These are phyloP conservation scores for Pseudoneurospora amorphoporcata DNA, from an alignment of 495 filamentous ascomycete species.

Conservation along the genomic window DNA sequence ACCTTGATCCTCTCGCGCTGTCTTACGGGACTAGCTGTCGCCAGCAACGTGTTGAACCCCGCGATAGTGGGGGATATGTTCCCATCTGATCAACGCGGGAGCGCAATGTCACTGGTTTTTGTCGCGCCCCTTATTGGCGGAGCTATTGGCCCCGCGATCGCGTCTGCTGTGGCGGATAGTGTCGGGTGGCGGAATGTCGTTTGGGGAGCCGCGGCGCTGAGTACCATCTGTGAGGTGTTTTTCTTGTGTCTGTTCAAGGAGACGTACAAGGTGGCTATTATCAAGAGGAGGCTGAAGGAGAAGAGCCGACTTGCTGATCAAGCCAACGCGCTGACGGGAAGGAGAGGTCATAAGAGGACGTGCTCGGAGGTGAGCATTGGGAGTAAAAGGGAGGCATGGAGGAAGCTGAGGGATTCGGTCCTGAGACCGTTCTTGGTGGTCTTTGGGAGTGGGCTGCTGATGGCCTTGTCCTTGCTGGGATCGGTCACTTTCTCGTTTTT, in stretches of 20 bases:
- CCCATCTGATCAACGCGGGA: constrained; percentile 36
- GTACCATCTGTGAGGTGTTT: constrained; percentile 34
- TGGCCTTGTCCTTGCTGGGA: constrained; percentile 39
- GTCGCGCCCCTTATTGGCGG: constrained; percentile 39
- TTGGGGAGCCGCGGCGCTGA: constrained; percentile 42
- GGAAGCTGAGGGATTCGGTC: constrained; percentile 31
- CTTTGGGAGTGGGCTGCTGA: constrained; percentile 36
- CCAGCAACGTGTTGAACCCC: constrained; percentile 45
- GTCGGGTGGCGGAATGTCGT: constrained; percentile 48
- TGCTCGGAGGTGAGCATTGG: constrained; percentile 29
- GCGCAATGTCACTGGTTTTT: constrained; percentile 39
- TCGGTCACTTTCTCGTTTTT: constrained; percentile 41
- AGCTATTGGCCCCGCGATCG: constrained; percentile 50
- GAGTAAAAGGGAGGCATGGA: constrained; percentile 22
- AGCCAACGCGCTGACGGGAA: constrained; percentile 25
- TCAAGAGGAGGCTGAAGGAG: constrained; percentile 30
- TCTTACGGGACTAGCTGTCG: constrained; percentile 42
- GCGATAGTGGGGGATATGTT: constrained; percentile 53
- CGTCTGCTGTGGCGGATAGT: constrained; percentile 48
- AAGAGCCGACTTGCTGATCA: constrained; percentile 34
- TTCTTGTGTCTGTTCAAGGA: constrained; percentile 38
- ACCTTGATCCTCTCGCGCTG: constrained; percentile 39
- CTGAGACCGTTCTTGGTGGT: constrained; percentile 38
- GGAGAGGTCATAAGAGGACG: constrained; percentile 9
- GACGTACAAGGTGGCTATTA: constrained; percentile 41